Conservation (phyloP, 495 filamentous ascomycete species). For the Trichoderma asperelloides region DNA sequence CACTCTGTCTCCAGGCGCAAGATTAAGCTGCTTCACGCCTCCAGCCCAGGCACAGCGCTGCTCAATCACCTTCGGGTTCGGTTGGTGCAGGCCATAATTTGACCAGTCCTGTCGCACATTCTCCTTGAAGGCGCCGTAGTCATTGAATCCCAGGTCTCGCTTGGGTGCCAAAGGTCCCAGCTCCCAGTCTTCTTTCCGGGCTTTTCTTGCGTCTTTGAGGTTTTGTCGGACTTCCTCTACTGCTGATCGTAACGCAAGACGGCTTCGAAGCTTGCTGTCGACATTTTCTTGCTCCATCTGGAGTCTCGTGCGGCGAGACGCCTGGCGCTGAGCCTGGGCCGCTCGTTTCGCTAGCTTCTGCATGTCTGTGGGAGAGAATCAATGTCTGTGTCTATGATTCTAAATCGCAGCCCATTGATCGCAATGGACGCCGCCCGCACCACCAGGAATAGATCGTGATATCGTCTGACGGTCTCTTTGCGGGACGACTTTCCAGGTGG, state of each 20-base stretch:
- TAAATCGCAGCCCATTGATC: background rate
- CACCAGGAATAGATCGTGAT: background rate
- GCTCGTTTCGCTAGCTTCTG: constrained; percentile 51
- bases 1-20: constrained; percentile 65
- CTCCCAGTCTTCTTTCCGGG: constrained; percentile 58
- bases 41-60: constrained; percentile 35
- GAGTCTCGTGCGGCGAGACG: constrained; percentile 22
- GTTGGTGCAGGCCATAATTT: constrained; percentile 11
- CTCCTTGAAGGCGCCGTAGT: constrained; percentile 19
- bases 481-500: background rate
- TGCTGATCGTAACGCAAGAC: constrained; percentile 11
- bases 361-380: constrained; percentile 34
- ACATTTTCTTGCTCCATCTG: background rate
- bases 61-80: constrained; percentile 20
- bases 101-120: constrained; percentile 25
- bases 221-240: constrained; percentile 14
- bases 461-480: background rate
- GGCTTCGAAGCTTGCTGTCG: background rate
- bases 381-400: background rate
- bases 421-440: constrained; percentile 4
- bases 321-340: constrained; percentile 43
- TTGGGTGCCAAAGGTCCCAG: constrained; percentile 68
- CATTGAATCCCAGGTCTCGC: constrained; percentile 51
- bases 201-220: constrained; percentile 22
- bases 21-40: constrained; percentile 50